Conservation (phyloP, 2,329 filamentous ascomycete species). For the Cladophialophora psammophila region DNA sequence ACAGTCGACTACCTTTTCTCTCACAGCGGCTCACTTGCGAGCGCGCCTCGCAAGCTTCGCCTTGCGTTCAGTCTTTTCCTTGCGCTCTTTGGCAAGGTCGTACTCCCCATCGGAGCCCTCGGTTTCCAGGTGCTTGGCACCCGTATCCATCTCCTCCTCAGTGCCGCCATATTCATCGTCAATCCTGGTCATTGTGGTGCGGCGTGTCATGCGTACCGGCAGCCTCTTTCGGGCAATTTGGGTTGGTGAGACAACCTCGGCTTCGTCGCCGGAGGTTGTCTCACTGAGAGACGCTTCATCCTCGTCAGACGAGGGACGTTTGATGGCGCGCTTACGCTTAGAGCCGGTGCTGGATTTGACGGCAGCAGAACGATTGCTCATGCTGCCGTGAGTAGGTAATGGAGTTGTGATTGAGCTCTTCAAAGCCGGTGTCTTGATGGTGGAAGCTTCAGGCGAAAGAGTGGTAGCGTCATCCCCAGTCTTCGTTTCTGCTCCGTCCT, state of each 20-base stretch:
- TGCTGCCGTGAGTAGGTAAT: too few relatives aligned
- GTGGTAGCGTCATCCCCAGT: background rate
- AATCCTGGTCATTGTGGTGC: too few relatives aligned
- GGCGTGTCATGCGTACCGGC: background rate
- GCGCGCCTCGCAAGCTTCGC: slow-evolving; percentile 6
- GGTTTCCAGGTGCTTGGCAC: background rate
- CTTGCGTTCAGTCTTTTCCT: slow-evolving; percentile 2
- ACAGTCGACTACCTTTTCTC: too few relatives aligned
- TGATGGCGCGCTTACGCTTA: slow-evolving; percentile 12
- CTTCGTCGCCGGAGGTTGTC: slow-evolving; percentile 12
- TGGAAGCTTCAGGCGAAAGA: background rate
- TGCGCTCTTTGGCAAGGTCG: slow-evolving; percentile 11
- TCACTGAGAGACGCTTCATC: background rate
- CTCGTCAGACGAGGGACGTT: background rate
- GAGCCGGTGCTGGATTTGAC: background rate
- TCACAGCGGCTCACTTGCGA: background rate
- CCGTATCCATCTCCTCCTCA: background rate
- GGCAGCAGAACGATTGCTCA: background rate
- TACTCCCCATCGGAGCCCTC: slow-evolving; percentile 7
- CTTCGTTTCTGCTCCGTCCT: background rate
- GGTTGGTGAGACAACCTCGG: background rate
- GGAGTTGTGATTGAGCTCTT: background rate
- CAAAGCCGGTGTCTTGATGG: background rate
- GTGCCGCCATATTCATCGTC: background rate
- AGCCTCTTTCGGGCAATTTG: background rate